Evolutionary conservation across 257 asterid species (phyloP), one percentile per base, ranked within the genome.

Genomic region (Knoxia roxburghii): DNA sequence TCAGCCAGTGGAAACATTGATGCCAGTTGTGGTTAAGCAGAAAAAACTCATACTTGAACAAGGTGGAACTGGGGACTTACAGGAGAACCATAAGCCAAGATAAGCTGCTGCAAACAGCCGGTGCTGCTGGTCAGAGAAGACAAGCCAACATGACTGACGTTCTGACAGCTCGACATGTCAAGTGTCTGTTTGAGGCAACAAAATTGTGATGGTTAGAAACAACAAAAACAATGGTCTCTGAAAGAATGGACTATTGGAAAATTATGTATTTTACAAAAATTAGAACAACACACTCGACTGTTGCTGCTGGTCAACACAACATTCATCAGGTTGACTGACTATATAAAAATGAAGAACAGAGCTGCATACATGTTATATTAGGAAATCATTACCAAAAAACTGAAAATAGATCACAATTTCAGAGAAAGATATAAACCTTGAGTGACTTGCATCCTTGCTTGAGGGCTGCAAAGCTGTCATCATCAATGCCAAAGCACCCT

Each of bases 101-200:
- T 82, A 74, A 92, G 95, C 62, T 86, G 87, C 73, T 79, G 80
- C 73, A 93, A 64, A 61, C 76, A 72, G 56, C 81, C 86, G 56
- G 89, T 86, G 27, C 87, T 77, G 65, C 76, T 80, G 40, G 95
- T 84, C 67, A 92, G 84, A 78, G 87, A 83, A 24, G 95, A 93
- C 76, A 93, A 81, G 37, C 95, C 95, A 61, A 82, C 78, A n/a
- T 83, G 89, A 59, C 90, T 88, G 43, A 88, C 80, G 65, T 85
- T 90, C 79, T 81, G 94, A 73, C 97, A 88, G 85, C 95, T 84
- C 7, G 99, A 88, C 84, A 93, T 84, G 80, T 93, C 89, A 51
- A 93, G 96, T 63, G 77, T 84, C 97, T 93, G 90, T 73, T 65
- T 63, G 75, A 78, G n/a, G 71, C 37, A 71, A 68, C 48, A 71